A percentile compares a stretch with the other conserved stretches of the same genome.
Evolutionary conservation across 2,329 filamentous ascomycete genomes (phyloP).

Genomic region (Cytospora piceae): DNA sequence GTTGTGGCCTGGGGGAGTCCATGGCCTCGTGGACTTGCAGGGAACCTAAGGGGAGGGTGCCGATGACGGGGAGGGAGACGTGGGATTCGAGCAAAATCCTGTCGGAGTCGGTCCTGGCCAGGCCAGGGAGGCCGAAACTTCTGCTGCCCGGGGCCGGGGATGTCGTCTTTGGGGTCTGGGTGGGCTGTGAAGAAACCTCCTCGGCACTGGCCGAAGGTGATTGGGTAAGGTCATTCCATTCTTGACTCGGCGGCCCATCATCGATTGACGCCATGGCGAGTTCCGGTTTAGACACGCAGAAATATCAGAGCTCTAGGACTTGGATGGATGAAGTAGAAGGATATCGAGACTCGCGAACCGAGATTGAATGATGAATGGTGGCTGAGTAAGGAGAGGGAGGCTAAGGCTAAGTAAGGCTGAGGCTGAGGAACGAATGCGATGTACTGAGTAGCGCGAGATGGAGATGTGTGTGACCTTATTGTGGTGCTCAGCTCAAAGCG

Average conservation of each 20-base stretch:
- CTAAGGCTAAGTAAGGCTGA: no score
- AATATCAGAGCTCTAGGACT: neutral
- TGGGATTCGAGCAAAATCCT: conserved; percentile 38
- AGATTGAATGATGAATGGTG: neutral
- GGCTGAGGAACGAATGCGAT: neutral
- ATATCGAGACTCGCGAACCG: neutral
- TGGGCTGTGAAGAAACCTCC: conserved; percentile 10
- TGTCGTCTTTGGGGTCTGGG: neutral
- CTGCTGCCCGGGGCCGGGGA: conserved; percentile 10
- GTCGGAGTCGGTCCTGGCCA: conserved; percentile 45
- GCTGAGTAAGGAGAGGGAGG: neutral
- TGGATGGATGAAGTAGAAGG: neutral
- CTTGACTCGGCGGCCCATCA: conserved; percentile 17
- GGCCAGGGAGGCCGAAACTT: conserved; percentile 32
- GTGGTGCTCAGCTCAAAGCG: neutral
- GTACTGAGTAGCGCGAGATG: neutral
- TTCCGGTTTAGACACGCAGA: neutral
- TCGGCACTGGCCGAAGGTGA: conserved; percentile 8
- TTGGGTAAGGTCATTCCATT: neutral
- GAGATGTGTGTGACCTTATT: neutral
- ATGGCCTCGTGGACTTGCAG: conserved; percentile 45
- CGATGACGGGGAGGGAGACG: conserved; percentile 44
- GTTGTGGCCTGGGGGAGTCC: conserved; percentile 35
- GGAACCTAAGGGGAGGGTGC: conserved; percentile 47
- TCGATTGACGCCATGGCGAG: conserved; percentile 17